phyloP scores from a whole-genome alignment of 495 filamentous ascomycete genomes.

The Pyronema omphalodes region DNA sequence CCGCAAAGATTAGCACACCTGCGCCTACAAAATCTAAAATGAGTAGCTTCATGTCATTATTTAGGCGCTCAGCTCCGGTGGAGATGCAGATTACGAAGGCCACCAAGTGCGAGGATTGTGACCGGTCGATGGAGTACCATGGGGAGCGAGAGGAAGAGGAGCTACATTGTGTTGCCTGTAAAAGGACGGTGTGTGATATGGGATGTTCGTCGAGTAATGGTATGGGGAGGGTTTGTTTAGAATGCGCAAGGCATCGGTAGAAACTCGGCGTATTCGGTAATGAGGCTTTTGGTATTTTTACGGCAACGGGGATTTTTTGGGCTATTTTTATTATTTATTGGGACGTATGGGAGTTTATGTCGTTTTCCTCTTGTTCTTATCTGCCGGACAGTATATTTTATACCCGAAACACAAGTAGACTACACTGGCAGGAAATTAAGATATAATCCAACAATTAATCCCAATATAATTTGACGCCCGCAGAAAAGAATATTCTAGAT shows the following conservation, averaged over 20 bases:
- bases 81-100: neutral
- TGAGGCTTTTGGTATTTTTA: no score
- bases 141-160: neutral
- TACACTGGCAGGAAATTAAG: no score
- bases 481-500: no score
- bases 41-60: neutral
- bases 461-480: no score
- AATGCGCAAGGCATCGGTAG: neutral
- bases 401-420: no score
- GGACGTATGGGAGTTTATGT: no score
- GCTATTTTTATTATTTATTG: no score
- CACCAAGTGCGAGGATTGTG: slow-evolving; percentile 2
- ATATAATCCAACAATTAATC: no score
- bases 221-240: slow-evolving; percentile 1
- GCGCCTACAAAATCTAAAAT: neutral
- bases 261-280: neutral
- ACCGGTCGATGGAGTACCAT: neutral
- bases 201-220: slow-evolving; percentile 3
- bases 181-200: slow-evolving; percentile 4
- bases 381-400: no score
- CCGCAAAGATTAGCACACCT: neutral
- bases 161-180: neutral
- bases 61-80: neutral
- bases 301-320: no score
- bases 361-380: no score